Conservation (phyloP, 169 alveolate genomes). For the Cyclospora cayetanensis region DNA sequence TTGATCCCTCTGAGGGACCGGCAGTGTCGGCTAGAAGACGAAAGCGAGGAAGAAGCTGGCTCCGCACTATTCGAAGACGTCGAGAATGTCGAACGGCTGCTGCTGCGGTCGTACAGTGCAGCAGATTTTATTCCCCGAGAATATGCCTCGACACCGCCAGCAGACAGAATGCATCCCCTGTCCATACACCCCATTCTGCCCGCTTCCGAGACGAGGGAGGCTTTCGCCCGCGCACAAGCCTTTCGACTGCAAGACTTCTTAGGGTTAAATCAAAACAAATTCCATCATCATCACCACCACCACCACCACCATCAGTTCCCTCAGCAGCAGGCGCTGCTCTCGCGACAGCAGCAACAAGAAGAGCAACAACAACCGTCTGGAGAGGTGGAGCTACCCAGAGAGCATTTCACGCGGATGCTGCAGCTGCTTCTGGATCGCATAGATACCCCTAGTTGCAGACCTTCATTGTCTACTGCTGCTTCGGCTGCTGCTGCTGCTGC, state of each 20-base stretch:
- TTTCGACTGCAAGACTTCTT: background rate
- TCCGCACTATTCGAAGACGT: constrained; percentile 3
- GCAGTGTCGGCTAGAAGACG: background rate
- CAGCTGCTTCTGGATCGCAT: background rate
- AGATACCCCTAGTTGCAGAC: background rate
- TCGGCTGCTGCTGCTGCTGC: constrained; percentile 1
- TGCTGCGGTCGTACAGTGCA: constrained; percentile 32
- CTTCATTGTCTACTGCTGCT: background rate
- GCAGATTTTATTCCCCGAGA: constrained; percentile 1
- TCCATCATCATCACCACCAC: background rate
- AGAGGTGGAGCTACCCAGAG: background rate
- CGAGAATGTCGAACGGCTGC: background rate
- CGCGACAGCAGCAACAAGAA: background rate
- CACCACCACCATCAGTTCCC: background rate
- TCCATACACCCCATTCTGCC: background rate
- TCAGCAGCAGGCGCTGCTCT: constrained; percentile 22
- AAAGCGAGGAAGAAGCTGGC: background rate
- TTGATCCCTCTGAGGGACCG: constrained; percentile 14
- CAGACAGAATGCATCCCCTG: background rate
- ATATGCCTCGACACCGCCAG: background rate
- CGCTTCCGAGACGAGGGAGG: background rate
- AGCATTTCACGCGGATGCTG: background rate
- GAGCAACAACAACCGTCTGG: background rate
- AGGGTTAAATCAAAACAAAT: too few relatives aligned
- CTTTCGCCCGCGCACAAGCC: background rate